Evolutionary conservation across 176 grass and related monocot genomes (phyloP), one percentile per base, ranked within the genome.

Genomic region (Sorghum bicolor): DNA sequence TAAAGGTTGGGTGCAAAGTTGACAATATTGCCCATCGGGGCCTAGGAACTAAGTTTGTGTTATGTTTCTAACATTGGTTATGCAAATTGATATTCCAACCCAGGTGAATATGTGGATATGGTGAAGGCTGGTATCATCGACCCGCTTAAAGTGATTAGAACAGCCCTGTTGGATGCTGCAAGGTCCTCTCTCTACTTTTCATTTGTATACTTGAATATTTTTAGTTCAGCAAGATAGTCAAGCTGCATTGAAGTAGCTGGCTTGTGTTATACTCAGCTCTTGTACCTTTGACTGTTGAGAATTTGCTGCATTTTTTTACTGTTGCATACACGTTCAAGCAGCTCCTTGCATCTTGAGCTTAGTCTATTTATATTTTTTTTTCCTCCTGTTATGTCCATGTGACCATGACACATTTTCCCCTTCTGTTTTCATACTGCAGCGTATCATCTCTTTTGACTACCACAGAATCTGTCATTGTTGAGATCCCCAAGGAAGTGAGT

Each of bases 91-190:
- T 80, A 14, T 50, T 61, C n/a, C 14, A 43, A 77, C 41, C 12
- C 80, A 97, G 92, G 88, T 67, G 92, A 97, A 77, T 97, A 94
- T 63, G 80, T 92, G 31, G 94, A 97, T 81, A 94, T 94, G 94
- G 90, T 97, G 37, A 87, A 97, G 70, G 72, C 90, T 77, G 90
- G 92, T 82, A 97, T 92, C 45, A 79, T 94, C 4, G 94, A 97
- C 87, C 94, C 94, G 17, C 77, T 97, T 32, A 92, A 97, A 75
- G 94, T 97, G 53, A 89, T 97, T 41, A 88, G 90, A 90, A 94
- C 90, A 81, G 92, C 92, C 6, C 70, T 97, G 13, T 57, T 94
- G 60, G 94, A 97, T 83, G 90, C 90, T 70, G 86, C 83, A 29
- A 97, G 92, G 92, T 92, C 81, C 62, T 40, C 32, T 37, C 64